Evolutionary conservation across 2,329 filamentous ascomycete genomes (phyloP).

Genomic region (Fusarium chuoi): DNA sequence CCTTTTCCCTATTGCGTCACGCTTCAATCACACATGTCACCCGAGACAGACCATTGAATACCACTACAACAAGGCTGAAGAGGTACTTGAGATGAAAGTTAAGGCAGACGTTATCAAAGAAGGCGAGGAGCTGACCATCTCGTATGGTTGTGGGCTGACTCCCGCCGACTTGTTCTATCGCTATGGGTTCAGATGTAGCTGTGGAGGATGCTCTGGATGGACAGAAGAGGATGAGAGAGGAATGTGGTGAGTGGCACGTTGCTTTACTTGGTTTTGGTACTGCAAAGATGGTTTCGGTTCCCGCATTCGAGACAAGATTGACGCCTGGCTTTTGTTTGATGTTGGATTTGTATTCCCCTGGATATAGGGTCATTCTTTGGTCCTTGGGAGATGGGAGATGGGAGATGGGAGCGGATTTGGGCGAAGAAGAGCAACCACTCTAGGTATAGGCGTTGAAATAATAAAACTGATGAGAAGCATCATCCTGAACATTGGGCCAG

Average conservation of each 20-base stretch:
- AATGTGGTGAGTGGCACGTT: constrained; percentile 19
- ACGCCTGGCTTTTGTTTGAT: neutral
- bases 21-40: constrained; percentile 69
- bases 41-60: constrained; percentile 57
- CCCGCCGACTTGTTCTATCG: constrained; percentile 52
- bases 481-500: neutral
- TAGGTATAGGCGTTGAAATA: neutral
- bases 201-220: constrained; percentile 55
- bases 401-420: neutral
- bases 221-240: constrained; percentile 21
- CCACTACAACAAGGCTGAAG: constrained; percentile 48
- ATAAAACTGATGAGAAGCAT: neutral
- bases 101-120: constrained; percentile 48
- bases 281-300: neutral
- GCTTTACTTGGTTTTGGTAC: neutral
- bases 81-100: constrained; percentile 56
- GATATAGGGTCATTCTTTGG: neutral
- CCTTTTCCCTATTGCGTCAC: constrained; percentile 61
- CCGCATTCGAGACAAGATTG: neutral
- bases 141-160: constrained; percentile 53
- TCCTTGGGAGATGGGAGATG: neutral
- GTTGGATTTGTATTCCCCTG: neutral
- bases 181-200: constrained; percentile 65
- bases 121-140: constrained; percentile 63
- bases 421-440: neutral